Conservation (phyloP, 2,329 filamentous ascomycete species). For the Sarocladiaceae sp. region DNA sequence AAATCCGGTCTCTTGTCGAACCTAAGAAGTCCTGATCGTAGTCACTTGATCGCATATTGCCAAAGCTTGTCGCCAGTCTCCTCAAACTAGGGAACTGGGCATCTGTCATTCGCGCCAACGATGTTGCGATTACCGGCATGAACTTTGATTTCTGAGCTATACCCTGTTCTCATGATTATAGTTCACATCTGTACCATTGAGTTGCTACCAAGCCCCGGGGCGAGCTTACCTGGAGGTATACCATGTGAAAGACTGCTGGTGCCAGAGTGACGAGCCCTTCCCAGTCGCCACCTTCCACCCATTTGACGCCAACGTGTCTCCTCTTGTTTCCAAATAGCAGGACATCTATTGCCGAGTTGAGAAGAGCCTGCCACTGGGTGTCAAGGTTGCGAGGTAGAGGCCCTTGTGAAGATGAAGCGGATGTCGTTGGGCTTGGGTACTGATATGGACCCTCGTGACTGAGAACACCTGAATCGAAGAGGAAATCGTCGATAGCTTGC, state of each 20-base stretch:
- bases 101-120: slow-evolving; percentile 24
- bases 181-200: neutral
- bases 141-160: slow-evolving; percentile 20
- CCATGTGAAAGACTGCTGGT: slow-evolving; percentile 30
- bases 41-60: neutral
- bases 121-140: slow-evolving; percentile 22
- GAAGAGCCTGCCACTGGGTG: too few relatives aligned
- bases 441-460: neutral
- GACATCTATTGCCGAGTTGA: slow-evolving; percentile 15
- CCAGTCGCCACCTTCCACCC: slow-evolving; percentile 12
- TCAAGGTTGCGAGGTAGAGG: slow-evolving; percentile 6
- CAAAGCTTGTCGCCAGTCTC: slow-evolving; percentile 18
- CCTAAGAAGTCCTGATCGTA: neutral
- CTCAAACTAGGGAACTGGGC: slow-evolving; percentile 29
- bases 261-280: slow-evolving; percentile 21
- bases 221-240: slow-evolving; percentile 26
- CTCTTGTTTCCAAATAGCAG: slow-evolving; percentile 20
- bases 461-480: neutral
- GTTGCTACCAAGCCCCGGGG: neutral
- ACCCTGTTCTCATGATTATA: slow-evolving; percentile 13
- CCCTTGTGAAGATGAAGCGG: neutral
- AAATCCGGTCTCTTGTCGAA: neutral
- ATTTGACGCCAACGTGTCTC: slow-evolving; percentile 16
- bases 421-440: neutral
- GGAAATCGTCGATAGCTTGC: slow-evolving; percentile 1